A percentile compares a stretch with the other conserved stretches of the same genome.
phyloP scores from a whole-genome alignment of 108 stramenopile genomes.

The Stephanodiscus minutulus region DNA sequence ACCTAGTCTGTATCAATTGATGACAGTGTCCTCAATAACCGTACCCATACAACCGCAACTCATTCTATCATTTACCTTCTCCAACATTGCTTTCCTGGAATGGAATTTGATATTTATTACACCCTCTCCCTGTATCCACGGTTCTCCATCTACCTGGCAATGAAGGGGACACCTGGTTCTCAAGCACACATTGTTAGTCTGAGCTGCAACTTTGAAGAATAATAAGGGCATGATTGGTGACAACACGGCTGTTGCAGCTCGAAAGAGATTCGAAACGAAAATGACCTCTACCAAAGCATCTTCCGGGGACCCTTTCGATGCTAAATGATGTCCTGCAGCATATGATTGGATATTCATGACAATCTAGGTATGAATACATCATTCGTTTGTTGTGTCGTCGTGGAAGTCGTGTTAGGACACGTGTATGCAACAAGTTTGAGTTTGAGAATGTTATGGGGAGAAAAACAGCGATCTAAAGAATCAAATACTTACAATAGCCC shows the following conservation, averaged over 20 bases:
- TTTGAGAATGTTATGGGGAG: neutral
- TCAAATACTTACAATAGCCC: conserved; percentile 39
- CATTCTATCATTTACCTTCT: conserved; percentile 14
- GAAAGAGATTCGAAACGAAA: conserved; percentile 50
- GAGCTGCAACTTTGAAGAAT: conserved; percentile 43
- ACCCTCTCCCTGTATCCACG: conserved; percentile 65
- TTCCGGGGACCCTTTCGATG: conserved; percentile 38
- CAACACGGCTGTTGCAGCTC: conserved; percentile 26
- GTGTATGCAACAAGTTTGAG: neutral
- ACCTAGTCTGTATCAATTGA: neutral
- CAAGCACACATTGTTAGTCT: conserved; percentile 49
- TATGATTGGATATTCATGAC: conserved; percentile 60
- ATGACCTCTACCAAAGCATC: conserved; percentile 62
- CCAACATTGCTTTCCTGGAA: conserved; percentile 41
- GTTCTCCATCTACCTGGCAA: conserved; percentile 80
- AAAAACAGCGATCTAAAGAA: neutral
- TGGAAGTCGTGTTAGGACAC: neutral
- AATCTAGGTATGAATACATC: conserved; percentile 3
- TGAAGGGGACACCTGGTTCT: conserved; percentile 47
- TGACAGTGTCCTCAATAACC: conserved; percentile 1
- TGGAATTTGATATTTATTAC: conserved; percentile 48
- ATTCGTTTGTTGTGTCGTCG: neutral
- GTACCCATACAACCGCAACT: conserved; percentile 35
- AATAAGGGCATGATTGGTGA: conserved; percentile 44
- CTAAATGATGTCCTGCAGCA: conserved; percentile 49